phyloP scores from a whole-genome alignment of 1,284 basidiomycete species.

The Cutaneotrichosporon mucoides region DNA sequence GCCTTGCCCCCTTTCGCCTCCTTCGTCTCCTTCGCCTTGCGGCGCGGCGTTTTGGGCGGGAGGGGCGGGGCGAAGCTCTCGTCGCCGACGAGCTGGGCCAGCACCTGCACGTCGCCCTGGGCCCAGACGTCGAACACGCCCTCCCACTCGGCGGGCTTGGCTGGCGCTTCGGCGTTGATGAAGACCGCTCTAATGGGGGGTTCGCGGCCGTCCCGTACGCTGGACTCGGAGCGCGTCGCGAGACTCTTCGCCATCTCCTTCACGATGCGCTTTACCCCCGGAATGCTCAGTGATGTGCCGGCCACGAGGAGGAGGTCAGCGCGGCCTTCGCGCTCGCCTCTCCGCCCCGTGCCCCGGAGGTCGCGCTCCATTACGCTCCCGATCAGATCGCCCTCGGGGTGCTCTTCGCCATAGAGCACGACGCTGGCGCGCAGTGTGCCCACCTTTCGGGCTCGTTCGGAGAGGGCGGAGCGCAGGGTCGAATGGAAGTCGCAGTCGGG shows the following conservation, averaged over 20 bases:
- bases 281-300: constrained; percentile 83
- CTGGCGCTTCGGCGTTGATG: constrained; percentile 84
- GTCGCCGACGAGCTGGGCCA: constrained; percentile 53
- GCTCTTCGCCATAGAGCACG: constrained; percentile 84
- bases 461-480: constrained; percentile 64
- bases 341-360: constrained; percentile 57
- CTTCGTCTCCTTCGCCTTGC: constrained; percentile 1
- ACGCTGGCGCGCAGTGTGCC: constrained; percentile 80
- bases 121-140: constrained; percentile 89
- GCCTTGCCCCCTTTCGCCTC: not conserved
- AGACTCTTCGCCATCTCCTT: constrained; percentile 84
- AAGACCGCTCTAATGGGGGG: constrained; percentile 67
- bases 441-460: constrained; percentile 74
- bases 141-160: constrained; percentile 79
- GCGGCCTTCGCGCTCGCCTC: constrained; percentile 32
- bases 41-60: constrained; percentile 2
- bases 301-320: constrained; percentile 79
- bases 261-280: constrained; percentile 88
- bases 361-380: constrained; percentile 73
- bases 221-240: constrained; percentile 33
- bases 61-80: constrained; percentile 8
- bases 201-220: constrained; percentile 21
- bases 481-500: constrained; percentile 71
- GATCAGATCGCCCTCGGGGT: constrained; percentile 82
- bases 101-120: constrained; percentile 79